Percentiles rank a stretch among this genome's conserved stretches.
Evolutionary conservation across 768 basidiomycete species (phyloP).

Genomic region (Trametopsis cervina): DNA sequence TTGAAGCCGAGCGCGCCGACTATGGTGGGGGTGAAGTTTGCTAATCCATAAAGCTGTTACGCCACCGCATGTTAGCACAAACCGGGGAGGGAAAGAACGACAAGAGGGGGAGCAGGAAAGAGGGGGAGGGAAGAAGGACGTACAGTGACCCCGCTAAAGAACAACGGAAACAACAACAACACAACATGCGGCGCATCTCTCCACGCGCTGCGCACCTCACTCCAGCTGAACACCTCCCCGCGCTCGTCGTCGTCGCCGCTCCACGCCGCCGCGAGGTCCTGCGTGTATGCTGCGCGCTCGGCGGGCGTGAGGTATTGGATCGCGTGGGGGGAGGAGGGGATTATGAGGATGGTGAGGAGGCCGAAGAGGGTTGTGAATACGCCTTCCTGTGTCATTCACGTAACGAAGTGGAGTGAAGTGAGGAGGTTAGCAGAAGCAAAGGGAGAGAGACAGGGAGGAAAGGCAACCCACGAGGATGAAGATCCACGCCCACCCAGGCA

Average conservation of each 20-base stretch:
- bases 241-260: slow-evolving; percentile 7
- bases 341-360: neutral
- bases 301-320: slow-evolving; percentile 5
- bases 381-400: neutral
- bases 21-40: slow-evolving; percentile 20
- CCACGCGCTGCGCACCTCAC: slow-evolving; percentile 7
- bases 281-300: slow-evolving; percentile 2
- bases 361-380: slow-evolving; percentile 6
- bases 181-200: slow-evolving; percentile 8
- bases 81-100: slow-evolving; percentile 1
- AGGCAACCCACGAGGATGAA: slow-evolving; percentile 42
- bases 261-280: neutral
- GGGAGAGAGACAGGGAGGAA: neutral
- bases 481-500: slow-evolving; percentile 60
- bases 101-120: too few relatives aligned
- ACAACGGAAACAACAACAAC: slow-evolving; percentile 3
- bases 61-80: neutral
- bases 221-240: slow-evolving; percentile 1
- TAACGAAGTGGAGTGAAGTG: neutral
- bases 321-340: neutral
- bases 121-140: slow-evolving; percentile 9
- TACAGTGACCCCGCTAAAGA: slow-evolving; percentile 14
- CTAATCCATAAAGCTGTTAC: neutral
- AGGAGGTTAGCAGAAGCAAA: neutral
- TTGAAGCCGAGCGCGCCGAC: slow-evolving; percentile 23